Conservation (phyloP, 169 alveolate species). For the Cyclospora cayetanensis region DNA sequence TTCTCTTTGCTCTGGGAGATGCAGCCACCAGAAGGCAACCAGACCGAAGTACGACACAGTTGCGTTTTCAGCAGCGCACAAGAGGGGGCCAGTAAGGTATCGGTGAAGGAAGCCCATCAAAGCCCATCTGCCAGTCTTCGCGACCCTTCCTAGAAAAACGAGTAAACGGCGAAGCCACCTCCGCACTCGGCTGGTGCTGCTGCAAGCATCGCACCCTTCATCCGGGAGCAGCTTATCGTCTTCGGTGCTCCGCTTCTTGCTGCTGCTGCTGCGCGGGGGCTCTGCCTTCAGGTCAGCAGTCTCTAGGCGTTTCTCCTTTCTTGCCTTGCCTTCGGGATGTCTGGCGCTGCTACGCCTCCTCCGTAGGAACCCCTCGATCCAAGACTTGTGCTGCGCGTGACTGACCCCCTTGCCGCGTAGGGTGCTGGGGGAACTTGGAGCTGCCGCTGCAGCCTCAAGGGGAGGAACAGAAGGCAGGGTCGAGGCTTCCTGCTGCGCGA, state of each 20-base stretch:
- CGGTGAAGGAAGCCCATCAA: no score
- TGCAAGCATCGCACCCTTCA: no score
- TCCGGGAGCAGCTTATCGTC: no score
- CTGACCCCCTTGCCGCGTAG: background rate
- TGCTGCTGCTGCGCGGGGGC: no score
- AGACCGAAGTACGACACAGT: slow-evolving; percentile 21
- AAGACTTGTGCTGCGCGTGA: background rate
- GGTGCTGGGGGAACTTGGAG: background rate
- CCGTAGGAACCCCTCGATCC: background rate
- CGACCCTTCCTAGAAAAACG: no score
- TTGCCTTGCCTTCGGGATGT: no score
- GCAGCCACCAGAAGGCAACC: slow-evolving; percentile 76
- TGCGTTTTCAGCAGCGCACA: background rate
- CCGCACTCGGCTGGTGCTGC: no score
- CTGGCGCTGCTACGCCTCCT: slow-evolving; percentile 25
- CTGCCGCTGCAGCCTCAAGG: background rate
- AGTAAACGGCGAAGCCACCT: no score
- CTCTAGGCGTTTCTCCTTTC: no score
- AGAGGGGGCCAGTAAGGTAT: background rate
- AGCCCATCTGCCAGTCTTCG: no score
- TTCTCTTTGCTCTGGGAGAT: slow-evolving; percentile 80
- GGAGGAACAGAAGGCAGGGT: background rate
- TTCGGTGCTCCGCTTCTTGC: no score
- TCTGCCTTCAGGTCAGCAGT: no score
- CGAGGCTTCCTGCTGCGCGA: background rate